Percentiles rank a stretch among this genome's conserved stretches.
These are phyloP conservation scores for Alternaria metachromatica DNA, from an alignment of 2,329 filamentous ascomycete genomes.

Conservation along the genomic window DNA sequence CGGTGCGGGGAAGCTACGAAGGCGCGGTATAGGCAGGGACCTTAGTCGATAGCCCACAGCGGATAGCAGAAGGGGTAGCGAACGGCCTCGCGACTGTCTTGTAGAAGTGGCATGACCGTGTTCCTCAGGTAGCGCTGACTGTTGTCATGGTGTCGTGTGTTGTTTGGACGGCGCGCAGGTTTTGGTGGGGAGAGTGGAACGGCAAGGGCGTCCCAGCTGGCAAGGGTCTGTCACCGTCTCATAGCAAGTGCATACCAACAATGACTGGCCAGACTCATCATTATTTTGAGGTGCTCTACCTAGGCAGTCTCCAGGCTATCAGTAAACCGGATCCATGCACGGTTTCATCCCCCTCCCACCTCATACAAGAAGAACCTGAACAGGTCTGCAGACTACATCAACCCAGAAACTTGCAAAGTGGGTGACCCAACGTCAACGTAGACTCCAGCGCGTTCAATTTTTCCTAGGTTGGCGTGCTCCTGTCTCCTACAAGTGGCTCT, in stretches of 20 bases:
- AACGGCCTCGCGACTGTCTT: conserved; percentile 18
- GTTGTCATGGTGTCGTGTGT: conserved; percentile 31
- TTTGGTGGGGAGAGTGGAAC: conserved; percentile 22
- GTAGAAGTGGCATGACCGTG: conserved; percentile 20
- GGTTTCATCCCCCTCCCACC: background rate
- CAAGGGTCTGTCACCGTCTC: conserved; percentile 1
- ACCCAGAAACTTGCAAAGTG: background rate
- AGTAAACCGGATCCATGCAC: background rate
- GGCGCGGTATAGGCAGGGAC: conserved; percentile 4
- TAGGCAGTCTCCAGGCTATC: background rate
- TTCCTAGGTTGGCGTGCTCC: background rate
- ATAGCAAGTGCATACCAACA: background rate
- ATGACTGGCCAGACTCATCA: background rate
- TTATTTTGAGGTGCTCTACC: conserved; percentile 1
- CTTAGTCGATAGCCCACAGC: conserved; percentile 27
- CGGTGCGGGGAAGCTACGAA: conserved; percentile 32
- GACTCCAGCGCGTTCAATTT: background rate
- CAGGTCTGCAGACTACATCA: background rate
- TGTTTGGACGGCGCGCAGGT: conserved; percentile 19
- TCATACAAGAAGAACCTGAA: background rate
- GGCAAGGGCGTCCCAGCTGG: conserved; percentile 19
- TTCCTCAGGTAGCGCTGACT: conserved; percentile 12
- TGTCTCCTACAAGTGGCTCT: conserved; percentile 43
- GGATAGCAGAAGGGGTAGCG: conserved; percentile 11
- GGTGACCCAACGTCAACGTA: background rate